Base-by-base conservation (phyloP, 441 rosid species). In the Adansonia gregorii region DNA sequence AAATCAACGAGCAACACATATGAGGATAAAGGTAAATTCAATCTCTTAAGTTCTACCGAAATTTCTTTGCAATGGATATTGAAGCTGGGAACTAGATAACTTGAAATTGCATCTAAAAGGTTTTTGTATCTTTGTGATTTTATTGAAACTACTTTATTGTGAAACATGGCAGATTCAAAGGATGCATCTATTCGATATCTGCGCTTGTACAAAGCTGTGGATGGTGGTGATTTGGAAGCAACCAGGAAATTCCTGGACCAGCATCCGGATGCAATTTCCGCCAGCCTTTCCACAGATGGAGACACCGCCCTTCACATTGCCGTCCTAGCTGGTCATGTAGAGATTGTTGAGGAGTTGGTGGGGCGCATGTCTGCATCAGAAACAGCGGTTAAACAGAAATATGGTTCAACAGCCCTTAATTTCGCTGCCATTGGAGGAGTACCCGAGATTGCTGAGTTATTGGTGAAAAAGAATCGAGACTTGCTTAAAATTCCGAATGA, bases 301-400 rank as follows among this genome's bases (percentile, higher is more conserved):
- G 82, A 83, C 77, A 79, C 67, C 12, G 83, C 89, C 8, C 78
- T 89, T 48, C 90, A 89, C 71, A 79, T 84, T 51, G 90, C 89
- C 0, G 87, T 79, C 51, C 69, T 77, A 11, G 80, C 87, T 0
- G 92, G 88, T 22, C 86, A 85, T 8, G 56, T 81, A 49, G 82
- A 72, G 51, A 78, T 89, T 5, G 87, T 84, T 9, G 89, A 85
- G 78, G 86, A 89, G 71, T 67, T 89, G 77, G 76, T 85, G n/a
- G 48, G 77, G 19, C 48, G 85, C 67, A 81, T 59, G 68, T 58
- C 77, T 43, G 14, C 66, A 22, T 27, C 74, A 52, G 82, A 77
- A 17, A 60, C 87, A 74, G 82, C 59, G 73, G 76, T 77, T 35
- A 77, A 80, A 81, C 83, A 87, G 78, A 77, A 79, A 19, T 6